phyloP scores from a whole-genome alignment of 129 eudicot genomes.

The Arctium minus region DNA sequence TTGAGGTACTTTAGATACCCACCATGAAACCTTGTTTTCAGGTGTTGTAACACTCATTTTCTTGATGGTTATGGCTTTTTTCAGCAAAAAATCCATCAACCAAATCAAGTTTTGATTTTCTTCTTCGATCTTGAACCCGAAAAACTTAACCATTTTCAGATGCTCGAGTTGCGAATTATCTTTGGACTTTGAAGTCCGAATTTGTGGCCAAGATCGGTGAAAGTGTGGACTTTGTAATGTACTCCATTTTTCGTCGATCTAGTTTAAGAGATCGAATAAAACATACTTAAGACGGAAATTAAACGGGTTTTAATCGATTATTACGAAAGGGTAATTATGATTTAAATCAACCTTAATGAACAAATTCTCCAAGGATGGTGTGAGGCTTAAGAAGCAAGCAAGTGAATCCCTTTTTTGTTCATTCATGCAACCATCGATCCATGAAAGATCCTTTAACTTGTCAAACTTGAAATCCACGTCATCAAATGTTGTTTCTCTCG shows the following conservation, averaged over 20 bases:
- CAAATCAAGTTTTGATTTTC: slow-evolving; percentile 14
- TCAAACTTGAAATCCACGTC: slow-evolving; percentile 25
- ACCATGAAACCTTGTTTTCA: slow-evolving; percentile 22
- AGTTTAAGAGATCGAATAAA: not conserved
- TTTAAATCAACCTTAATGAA: slow-evolving; percentile 23
- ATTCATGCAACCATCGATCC: slow-evolving; percentile 25
- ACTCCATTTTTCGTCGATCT: slow-evolving; percentile 21
- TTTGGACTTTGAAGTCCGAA: not conserved
- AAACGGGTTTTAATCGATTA: not conserved
- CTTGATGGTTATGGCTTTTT: slow-evolving; percentile 32
- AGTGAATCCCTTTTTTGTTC: slow-evolving; percentile 26
- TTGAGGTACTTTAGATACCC: slow-evolving; percentile 33
- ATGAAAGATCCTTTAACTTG: slow-evolving; percentile 32
- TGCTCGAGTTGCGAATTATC: slow-evolving; percentile 22
- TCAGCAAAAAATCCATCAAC: slow-evolving; percentile 41
- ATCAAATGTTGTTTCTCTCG: slow-evolving; percentile 29
- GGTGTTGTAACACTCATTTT: slow-evolving; percentile 26
- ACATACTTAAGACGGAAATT: not conserved
- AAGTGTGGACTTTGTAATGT: slow-evolving; percentile 6
- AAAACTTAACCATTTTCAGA: slow-evolving; percentile 16
- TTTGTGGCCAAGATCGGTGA: slow-evolving; percentile 26
- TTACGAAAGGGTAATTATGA: not conserved
- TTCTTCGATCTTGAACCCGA: slow-evolving; percentile 23
- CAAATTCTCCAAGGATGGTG: slow-evolving; percentile 36
- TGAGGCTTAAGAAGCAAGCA: slow-evolving; percentile 36